Evolutionary conservation across 805 yeast species (phyloP).

Genomic region (Yarrowia sp.): DNA sequence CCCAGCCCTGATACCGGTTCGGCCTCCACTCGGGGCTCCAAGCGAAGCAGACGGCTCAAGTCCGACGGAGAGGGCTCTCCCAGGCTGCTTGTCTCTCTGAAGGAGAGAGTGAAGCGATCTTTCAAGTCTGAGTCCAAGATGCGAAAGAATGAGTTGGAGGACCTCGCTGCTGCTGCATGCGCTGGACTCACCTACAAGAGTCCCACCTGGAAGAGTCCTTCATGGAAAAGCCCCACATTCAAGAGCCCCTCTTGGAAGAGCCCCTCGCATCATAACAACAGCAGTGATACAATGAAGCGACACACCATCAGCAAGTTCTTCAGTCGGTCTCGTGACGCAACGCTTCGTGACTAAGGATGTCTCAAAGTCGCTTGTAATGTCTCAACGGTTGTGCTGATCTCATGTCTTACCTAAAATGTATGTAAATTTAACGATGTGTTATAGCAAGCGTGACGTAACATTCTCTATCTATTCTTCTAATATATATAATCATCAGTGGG

Average conservation of each 20-base stretch:
- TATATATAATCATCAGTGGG: conserved; percentile 7
- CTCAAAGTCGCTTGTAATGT: not conserved
- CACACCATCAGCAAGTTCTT: conserved; percentile 31
- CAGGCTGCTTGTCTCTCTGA: not conserved
- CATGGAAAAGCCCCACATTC: conserved; percentile 19
- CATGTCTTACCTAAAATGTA: not conserved
- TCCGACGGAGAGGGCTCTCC: conserved; percentile 18
- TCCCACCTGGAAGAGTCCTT: conserved; percentile 25
- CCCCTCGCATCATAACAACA: conserved; percentile 9
- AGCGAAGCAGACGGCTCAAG: not conserved
- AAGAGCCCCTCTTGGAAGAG: conserved; percentile 28
- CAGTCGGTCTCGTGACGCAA: conserved; percentile 27
- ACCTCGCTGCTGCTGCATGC: not conserved
- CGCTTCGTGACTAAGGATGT: conserved; percentile 20
- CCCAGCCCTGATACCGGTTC: not conserved
- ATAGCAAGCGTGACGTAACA: not conserved
- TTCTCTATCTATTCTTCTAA: conserved; percentile 25
- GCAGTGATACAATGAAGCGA: conserved; percentile 11
- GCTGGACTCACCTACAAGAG: conserved; percentile 1
- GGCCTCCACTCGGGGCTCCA: conserved; percentile 1
- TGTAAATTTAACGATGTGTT: not conserved
- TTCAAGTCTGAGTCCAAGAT: conserved; percentile 29
- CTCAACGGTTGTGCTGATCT: not conserved
- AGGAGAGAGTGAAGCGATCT: conserved; percentile 18
- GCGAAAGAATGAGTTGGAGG: conserved; percentile 20